A percentile compares a stretch with the other conserved stretches of the same genome.
Evolutionary conservation across 306 rosid genomes (phyloP).

Genomic region (Dalbergia cultrata): DNA sequence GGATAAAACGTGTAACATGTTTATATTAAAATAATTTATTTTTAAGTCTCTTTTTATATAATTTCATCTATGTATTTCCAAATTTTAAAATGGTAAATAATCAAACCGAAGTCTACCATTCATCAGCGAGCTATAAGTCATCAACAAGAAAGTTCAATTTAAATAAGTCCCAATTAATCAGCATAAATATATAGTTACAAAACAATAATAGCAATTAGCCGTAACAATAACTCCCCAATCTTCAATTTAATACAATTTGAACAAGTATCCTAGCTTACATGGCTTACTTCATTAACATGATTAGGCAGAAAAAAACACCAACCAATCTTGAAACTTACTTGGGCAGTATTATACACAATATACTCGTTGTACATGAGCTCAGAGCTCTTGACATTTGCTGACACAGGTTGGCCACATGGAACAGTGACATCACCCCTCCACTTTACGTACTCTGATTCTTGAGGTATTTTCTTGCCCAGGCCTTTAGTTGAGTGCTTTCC

Average conservation of each 20-base stretch:
- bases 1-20: too few relatives aligned
- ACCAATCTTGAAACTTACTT: constrained; percentile 66
- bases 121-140: constrained; percentile 10
- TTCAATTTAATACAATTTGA: constrained; percentile 12
- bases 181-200: constrained; percentile 34
- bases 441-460: constrained; percentile 61
- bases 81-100: constrained; percentile 22
- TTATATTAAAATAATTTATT: too few relatives aligned
- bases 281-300: constrained; percentile 24
- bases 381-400: constrained; percentile 69
- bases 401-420: constrained; percentile 96
- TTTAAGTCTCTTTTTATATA: too few relatives aligned
- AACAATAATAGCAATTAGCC: not conserved
- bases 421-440: constrained; percentile 84
- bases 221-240: constrained; percentile 29
- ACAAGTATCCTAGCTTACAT: not conserved
- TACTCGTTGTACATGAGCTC: constrained; percentile 98
- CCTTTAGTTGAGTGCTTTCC: constrained; percentile 98
- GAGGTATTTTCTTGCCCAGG: constrained; percentile 86
- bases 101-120: not conserved
- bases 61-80: not conserved
- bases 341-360: constrained; percentile 88
- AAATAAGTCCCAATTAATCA: not conserved
- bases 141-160: not conserved
- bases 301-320: constrained; percentile 18